Evolutionary conservation across 2,329 filamentous ascomycete species (phyloP).

Genomic region (Trichoderma breve): DNA sequence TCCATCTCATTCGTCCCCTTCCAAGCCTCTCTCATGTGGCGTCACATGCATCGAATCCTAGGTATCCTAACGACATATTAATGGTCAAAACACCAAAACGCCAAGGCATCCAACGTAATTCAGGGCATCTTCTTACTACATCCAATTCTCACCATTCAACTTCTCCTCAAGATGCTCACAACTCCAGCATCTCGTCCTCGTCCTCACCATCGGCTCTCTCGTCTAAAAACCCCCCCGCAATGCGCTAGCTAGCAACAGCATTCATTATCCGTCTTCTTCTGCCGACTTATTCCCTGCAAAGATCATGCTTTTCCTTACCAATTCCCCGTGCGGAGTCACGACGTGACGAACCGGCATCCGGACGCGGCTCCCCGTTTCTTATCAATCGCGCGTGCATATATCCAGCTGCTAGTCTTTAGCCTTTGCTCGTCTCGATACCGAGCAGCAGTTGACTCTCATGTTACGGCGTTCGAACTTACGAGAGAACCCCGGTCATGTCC

Average conservation of each 20-base stretch:
- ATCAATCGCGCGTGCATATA: background rate
- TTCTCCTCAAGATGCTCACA: background rate
- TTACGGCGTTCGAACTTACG: background rate
- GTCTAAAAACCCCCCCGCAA: background rate
- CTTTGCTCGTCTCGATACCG: background rate
- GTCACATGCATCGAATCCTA: background rate
- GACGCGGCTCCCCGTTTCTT: background rate
- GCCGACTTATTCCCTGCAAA: conserved; percentile 6
- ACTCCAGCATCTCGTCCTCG: background rate
- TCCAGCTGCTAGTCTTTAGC: background rate
- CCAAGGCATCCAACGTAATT: background rate
- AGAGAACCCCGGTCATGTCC: background rate
- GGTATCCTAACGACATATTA: background rate
- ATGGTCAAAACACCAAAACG: background rate
- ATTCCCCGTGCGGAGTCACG: background rate
- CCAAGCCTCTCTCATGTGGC: background rate
- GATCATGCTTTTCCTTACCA: background rate
- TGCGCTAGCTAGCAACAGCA: background rate
- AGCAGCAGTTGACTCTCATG: background rate
- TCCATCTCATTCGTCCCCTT: background rate
- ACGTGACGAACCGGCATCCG: background rate
- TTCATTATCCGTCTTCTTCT: background rate
- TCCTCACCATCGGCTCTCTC: background rate
- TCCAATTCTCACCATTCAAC: background rate
- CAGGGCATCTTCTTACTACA: background rate